Percentiles rank a stretch among this genome's conserved stretches.
Conservation (phyloP, 2,329 filamentous ascomycete genomes). For the Ophiostoma australiae region DNA sequence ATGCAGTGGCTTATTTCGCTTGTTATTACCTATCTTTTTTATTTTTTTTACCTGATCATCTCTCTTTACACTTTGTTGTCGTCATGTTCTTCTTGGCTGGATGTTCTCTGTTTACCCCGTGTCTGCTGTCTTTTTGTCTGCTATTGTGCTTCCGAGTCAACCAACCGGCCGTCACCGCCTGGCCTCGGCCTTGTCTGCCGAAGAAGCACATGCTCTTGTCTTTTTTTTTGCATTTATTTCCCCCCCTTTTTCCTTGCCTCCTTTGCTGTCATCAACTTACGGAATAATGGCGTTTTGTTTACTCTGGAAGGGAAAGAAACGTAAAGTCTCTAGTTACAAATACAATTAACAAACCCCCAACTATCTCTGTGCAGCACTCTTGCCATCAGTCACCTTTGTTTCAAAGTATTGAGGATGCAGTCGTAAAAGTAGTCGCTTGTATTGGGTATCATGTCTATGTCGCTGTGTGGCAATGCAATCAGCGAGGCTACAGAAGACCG, state of each 20-base stretch:
- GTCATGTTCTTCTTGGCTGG: slow-evolving; percentile 5
- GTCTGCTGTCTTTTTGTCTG: background rate
- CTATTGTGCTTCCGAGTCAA: background rate
- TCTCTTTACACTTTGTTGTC: background rate
- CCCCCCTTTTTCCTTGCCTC: background rate
- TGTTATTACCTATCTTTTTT: slow-evolving; percentile 7
- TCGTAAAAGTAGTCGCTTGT: background rate
- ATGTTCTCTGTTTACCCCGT: background rate
- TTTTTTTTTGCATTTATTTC: background rate
- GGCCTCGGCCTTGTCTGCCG: background rate
- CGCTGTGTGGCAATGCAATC: slow-evolving; percentile 20
- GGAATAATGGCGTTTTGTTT: slow-evolving; percentile 14
- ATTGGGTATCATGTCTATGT: slow-evolving; percentile 22
- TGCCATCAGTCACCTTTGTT: background rate
- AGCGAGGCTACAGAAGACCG: slow-evolving; percentile 43
- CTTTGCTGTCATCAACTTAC: background rate
- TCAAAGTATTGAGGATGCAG: background rate
- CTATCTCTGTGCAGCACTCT: background rate
- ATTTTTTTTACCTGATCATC: background rate
- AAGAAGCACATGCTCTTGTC: background rate
- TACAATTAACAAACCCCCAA: background rate
- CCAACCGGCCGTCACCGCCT: background rate
- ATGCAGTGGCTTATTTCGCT: slow-evolving; percentile 12
- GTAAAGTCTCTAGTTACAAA: slow-evolving; percentile 3
- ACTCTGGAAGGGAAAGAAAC: slow-evolving; percentile 14